Conservation (phyloP, 192 early-diverging fungal genomes). For the Umbelopsis sp. region DNA sequence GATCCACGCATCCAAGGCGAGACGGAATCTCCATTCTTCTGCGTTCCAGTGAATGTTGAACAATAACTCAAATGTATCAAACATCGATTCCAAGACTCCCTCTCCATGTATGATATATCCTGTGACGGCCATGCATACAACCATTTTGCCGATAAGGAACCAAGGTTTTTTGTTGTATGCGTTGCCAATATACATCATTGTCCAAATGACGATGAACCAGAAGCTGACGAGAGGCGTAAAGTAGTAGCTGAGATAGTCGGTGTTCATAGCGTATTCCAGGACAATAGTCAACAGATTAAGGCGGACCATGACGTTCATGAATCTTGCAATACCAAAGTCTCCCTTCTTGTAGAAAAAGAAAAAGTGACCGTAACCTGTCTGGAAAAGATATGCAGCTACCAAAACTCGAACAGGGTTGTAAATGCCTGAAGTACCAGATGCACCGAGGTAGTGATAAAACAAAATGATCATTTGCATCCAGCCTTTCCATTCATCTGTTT, state of each 20-base stretch:
- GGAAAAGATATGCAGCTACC: slow-evolving; percentile 79
- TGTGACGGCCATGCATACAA: slow-evolving; percentile 38
- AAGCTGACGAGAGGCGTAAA: slow-evolving; percentile 75
- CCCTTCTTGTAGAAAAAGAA: slow-evolving; percentile 70
- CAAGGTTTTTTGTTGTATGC: slow-evolving; percentile 47
- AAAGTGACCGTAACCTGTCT: slow-evolving; percentile 84
- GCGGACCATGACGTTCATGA: slow-evolving; percentile 63
- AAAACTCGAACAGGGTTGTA: slow-evolving; percentile 75
- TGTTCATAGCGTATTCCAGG: slow-evolving; percentile 69
- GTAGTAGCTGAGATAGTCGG: slow-evolving; percentile 75
- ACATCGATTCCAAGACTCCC: slow-evolving; percentile 43
- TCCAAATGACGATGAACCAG: slow-evolving; percentile 70
- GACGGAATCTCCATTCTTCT: slow-evolving; percentile 71
- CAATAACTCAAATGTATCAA: slow-evolving; percentile 43
- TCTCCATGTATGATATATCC: slow-evolving; percentile 40
- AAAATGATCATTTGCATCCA: slow-evolving; percentile 83
- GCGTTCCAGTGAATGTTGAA: slow-evolving; percentile 61
- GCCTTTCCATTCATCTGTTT: slow-evolving; percentile 87
- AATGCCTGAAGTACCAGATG: slow-evolving; percentile 59
- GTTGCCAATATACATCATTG: slow-evolving; percentile 61
- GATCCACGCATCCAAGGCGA: slow-evolving; percentile 66
- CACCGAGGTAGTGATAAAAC: slow-evolving; percentile 73
- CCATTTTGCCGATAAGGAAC: slow-evolving; percentile 58
- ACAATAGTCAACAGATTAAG: slow-evolving; percentile 68
- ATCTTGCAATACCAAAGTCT: slow-evolving; percentile 66